Evolutionary conservation across 805 yeast species (phyloP), one percentile per base, ranked within the genome.

Genomic region (Saturnispora silvae): DNA sequence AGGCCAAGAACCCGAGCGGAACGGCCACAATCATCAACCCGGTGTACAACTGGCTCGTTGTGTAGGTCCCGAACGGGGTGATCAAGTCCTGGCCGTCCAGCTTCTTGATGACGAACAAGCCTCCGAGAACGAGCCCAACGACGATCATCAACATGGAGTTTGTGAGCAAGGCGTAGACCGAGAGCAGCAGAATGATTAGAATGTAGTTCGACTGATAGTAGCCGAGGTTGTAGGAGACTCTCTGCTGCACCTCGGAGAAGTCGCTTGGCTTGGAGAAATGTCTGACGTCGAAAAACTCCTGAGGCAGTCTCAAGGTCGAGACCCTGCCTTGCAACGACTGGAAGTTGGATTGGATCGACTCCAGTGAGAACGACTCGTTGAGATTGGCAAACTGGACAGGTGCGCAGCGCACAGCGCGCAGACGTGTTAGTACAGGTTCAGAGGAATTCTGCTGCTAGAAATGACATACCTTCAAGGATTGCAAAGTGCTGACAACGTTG

Each of bases 281-380:
- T 60, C 86, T 81, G 53, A 82, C 61, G 57, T 92, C 96, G 54
- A 92, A 84, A 56, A 92, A 92, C 57, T 92, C 98, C 59, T 81
- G 92, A 29, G 94, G 87, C 26, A 96, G 84, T 54, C 82, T 79
- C 43, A 92, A 59, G 50, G 81, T 73, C 33, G 92, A 61, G 44
- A 86, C 65, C 45, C 77, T 72, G 27, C 68, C 52, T 53, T 80
- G 84, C 34, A 89, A 48, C 3, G 76, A 49, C 22, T 59, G 62
- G 17, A 75, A 40, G 35, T 42, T 43, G 20, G 65, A 65, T 43
- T 61, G 63, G 19, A 72, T 45, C 45, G 67, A 63, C 14, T 72
- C 82, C 18, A 71, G 42, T 47, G 63, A 70, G 44, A 75, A 51
- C 39, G 67, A 55, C 33, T 74, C 77, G 25, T 70, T 44, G 26